Evolutionary conservation across 208 protist species (phyloP).

Genomic region (Herpetomonas tarakana): DNA sequence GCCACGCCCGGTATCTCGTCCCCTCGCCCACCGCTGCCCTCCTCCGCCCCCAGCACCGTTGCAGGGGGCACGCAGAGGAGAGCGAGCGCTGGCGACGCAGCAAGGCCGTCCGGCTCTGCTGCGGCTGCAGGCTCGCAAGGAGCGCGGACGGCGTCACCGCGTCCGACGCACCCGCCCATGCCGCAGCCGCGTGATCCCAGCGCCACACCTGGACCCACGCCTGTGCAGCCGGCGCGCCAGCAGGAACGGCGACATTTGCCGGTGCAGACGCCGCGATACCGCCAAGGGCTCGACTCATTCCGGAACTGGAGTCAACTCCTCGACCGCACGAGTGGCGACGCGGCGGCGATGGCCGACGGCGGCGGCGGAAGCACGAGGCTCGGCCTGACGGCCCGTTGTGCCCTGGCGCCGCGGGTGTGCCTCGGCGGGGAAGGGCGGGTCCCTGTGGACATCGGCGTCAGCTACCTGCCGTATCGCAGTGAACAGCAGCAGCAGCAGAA

Average conservation of each 20-base stretch:
- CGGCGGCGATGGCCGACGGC: neutral
- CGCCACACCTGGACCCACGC: no score
- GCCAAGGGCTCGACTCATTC: neutral
- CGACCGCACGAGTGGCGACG: neutral
- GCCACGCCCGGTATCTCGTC: neutral
- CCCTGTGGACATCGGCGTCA: conserved; percentile 14
- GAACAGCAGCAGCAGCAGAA: conserved; percentile 13
- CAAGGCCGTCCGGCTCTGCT: neutral
- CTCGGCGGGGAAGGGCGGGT: conserved; percentile 13
- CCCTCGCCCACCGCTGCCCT: neutral
- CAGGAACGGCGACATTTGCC: no score
- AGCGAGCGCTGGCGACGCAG: no score
- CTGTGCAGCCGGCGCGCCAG: neutral
- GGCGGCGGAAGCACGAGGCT: neutral
- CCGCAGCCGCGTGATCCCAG: neutral
- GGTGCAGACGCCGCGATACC: neutral
- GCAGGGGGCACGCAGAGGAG: no score
- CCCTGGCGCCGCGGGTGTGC: conserved; percentile 6
- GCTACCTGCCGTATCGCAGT: neutral
- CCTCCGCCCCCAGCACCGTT: neutral
- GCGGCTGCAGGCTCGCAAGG: neutral
- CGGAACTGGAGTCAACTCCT: neutral
- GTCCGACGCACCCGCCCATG: neutral
- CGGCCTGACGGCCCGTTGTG: conserved; percentile 7
- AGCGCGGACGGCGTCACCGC: neutral